These are phyloP conservation scores for Angomonas desouzai DNA, from an alignment of 208 protist species.

Conservation along the genomic window DNA sequence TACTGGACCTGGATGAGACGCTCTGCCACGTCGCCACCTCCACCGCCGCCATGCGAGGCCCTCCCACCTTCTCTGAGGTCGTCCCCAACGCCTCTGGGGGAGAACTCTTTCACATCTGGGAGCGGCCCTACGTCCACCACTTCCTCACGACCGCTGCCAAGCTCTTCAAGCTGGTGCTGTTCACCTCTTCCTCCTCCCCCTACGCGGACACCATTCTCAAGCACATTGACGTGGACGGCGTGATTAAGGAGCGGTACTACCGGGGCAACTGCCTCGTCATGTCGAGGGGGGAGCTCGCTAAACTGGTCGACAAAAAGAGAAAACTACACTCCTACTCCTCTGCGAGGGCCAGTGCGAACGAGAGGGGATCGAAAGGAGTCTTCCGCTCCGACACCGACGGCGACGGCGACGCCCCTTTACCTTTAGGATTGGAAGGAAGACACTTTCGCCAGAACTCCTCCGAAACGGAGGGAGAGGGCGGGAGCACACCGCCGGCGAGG, in stretches of 20 bases:
- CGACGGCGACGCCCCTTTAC: background rate
- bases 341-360: background rate
- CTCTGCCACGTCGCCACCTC: conserved; percentile 81
- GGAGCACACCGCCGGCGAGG: background rate
- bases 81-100: conserved; percentile 75
- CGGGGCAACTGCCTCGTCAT: conserved; percentile 73
- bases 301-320: conserved; percentile 23
- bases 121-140: conserved; percentile 60
- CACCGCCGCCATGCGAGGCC: conserved; percentile 44
- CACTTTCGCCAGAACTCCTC: background rate
- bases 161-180: conserved; percentile 83
- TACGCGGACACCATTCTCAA: conserved; percentile 87
- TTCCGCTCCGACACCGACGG: background rate
- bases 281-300: conserved; percentile 34
- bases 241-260: conserved; percentile 70
- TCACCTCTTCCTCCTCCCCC: conserved; percentile 83
- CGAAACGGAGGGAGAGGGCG: background rate
- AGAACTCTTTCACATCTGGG: conserved; percentile 87
- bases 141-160: conserved; percentile 71
- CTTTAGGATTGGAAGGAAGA: background rate
- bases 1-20: conserved; percentile 89
- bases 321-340: background rate
- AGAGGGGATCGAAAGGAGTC: background rate
- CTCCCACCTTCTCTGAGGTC: conserved; percentile 85
- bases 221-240: conserved; percentile 71